Base-by-base conservation (phyloP, 1,284 basidiomycete genomes). In the Veloboletus limbatus region DNA sequence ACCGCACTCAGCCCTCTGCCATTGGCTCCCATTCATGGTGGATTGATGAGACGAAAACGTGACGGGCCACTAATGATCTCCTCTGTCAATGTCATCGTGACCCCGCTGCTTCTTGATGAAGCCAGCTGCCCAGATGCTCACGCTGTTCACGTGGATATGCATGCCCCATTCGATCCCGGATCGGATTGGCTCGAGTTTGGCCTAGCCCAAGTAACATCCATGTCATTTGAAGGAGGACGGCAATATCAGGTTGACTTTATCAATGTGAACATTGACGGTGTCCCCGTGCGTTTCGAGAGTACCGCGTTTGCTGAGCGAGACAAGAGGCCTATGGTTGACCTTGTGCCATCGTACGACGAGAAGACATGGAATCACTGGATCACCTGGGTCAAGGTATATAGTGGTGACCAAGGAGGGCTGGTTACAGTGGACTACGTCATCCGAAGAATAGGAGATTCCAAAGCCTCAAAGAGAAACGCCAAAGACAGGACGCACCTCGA, bases 171-270 rank as follows among this genome's bases (percentile, higher is more conserved):
- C 11, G 75, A 81, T 35, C 58, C 69, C 13, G 77, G 79, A 44
- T 74, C 76, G 18, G 82, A 82, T 45, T 85, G 80, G 81, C 67
- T 89, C n/a, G 85, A 88, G 63, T 88, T 89, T 57, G 85, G 84
- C n/a, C 69, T 89, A 33, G 79, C 79, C 8, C 71, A 73, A 47
- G 66, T 70, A 33, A 27, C 47, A 27, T 37, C 58, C n/a, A 18
- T 25, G 42, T 22, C 45, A 30, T 42, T 53, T n/a, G 32, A 45
- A 33, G 47, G 31, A 33, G 52, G 20, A 16, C 51, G 49, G 17
- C 67, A 68, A 20, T 73, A 76, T 32, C 70, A 66, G 42, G 70
- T 85, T 28, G 73, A 81, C 16, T 73, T 88, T 39, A 69, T 77
- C 27, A 74, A 71, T 50, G 79, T 77, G 28, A 84, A 75, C 52